Base-by-base conservation (phyloP, 2,329 filamentous ascomycete genomes). In the Domatiomyces globalis region DNA sequence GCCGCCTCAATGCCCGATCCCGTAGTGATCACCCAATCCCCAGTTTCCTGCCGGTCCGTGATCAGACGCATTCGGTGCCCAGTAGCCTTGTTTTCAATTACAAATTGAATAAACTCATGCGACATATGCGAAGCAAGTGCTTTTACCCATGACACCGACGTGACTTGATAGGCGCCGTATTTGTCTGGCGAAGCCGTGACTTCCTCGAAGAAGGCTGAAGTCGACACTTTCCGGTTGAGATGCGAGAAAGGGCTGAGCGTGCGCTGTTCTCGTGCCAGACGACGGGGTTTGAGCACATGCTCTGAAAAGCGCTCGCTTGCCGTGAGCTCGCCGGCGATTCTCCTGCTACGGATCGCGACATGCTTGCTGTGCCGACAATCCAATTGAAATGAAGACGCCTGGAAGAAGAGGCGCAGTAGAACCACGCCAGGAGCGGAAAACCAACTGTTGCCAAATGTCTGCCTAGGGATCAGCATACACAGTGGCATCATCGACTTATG, bases 91-190 rank as follows among this genome's bases (percentile, higher is more conserved):
- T 55, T 51, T 45, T 58, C 48, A 33, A 55, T 51, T 18, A 59
- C 50, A 48, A 58, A 58, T 46, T 58, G 57, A 18, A 58, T 49
- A 39, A 55, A 58, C 48, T 60, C 57, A 19, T 58, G 57, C 15
- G 56, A 58, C 36, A 60, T 56, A 10, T 54, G 57, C 6, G 56
- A 60, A 5, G 56, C 56, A 5, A 60, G 53, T 9, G 56, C 57
- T 44, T 58, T 58, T 44, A 58, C 52, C 57, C 57, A 60, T 17
- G 52, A 58, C 36, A 60, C 52, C n/a, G 56, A 55, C 17, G 33
- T 48, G 44, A 60, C 46, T 19, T 52, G 49, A 17, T 45, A 53
- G 33, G 20, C 29, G 9, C 17, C 19, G 29, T 47, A 47, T 10
- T 33, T 39, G 33, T 15, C 12, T 39, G n/a, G 10, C n/a, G 47